Percentiles rank a stretch among this genome's conserved stretches.
These are phyloP conservation scores for Fusarium begoniae DNA, from an alignment of 2,329 filamentous ascomycete genomes.

Conservation along the genomic window DNA sequence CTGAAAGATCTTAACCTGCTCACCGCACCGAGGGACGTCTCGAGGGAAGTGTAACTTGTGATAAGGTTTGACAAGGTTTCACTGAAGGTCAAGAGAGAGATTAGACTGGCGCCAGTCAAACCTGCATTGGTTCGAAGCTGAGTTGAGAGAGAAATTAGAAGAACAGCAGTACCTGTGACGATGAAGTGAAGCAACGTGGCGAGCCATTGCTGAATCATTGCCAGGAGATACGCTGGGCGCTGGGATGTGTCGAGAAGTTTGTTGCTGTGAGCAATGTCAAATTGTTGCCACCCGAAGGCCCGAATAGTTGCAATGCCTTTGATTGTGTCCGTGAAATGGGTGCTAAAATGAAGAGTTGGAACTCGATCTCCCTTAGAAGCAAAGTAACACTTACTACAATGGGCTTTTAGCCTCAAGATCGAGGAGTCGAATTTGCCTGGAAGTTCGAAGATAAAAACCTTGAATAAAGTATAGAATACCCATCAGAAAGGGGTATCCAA, in stretches of 20 bases:
- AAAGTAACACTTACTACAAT: constrained; percentile 35
- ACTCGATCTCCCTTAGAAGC: fast-evolving
- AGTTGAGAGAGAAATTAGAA: constrained; percentile 59
- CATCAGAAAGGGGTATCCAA: constrained; percentile 60
- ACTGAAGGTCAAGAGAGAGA: constrained; percentile 50
- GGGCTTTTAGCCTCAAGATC: constrained; percentile 70
- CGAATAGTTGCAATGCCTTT: constrained; percentile 65
- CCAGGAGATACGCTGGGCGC: constrained; percentile 65
- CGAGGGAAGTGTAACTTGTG: constrained; percentile 33
- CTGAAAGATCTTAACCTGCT: constrained; percentile 37
- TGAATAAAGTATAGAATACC: constrained; percentile 60
- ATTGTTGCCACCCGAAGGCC: constrained; percentile 61
- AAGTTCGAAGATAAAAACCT: constrained; percentile 67
- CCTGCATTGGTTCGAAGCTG: constrained; percentile 49
- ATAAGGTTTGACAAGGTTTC: constrained; percentile 34
- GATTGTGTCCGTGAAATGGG: constrained; percentile 65
- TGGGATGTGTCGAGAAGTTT: constrained; percentile 63
- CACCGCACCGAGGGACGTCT: constrained; percentile 38
- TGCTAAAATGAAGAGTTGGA: constrained; percentile 36
- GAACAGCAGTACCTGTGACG: constrained; percentile 57
- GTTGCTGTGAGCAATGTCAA: constrained; percentile 53
- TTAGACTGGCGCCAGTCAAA: constrained; percentile 51
- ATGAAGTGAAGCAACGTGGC: constrained; percentile 59
- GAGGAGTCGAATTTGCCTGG: constrained; percentile 66
- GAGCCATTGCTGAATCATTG: constrained; percentile 68